Evolutionary conservation across 1,284 basidiomycete species (phyloP).

Genomic region (Leccinum discolor): DNA sequence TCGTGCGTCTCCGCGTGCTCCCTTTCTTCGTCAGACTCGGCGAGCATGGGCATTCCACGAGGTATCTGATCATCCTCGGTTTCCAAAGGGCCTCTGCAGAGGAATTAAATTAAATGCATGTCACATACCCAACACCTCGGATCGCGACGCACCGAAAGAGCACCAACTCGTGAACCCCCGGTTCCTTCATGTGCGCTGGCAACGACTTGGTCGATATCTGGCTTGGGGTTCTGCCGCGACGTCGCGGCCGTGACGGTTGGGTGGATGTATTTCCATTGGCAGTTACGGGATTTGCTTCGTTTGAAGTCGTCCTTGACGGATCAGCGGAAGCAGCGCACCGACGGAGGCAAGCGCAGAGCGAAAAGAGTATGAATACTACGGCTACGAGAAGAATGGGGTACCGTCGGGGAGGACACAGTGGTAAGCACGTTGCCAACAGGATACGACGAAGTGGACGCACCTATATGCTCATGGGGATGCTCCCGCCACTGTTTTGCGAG

Average conservation of each 20-base stretch:
- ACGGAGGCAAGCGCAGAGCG: constrained; percentile 23
- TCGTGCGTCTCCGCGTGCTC: constrained; percentile 13
- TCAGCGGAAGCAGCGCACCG: constrained; percentile 7
- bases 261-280: neutral
- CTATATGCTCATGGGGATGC: constrained; percentile 24
- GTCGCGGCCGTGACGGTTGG: constrained; percentile 29
- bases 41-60: constrained; percentile 34
- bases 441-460: constrained; percentile 10
- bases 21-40: constrained; percentile 29
- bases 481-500: neutral
- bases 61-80: constrained; percentile 28
- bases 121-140: neutral
- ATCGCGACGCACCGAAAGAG: constrained; percentile 54
- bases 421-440: neutral
- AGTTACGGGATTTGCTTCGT: neutral
- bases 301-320: neutral
- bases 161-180: constrained; percentile 76
- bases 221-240: constrained; percentile 54
- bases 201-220: constrained; percentile 75
- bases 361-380: constrained; percentile 23
- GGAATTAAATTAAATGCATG: neutral
- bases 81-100: constrained; percentile 39
- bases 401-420: neutral
- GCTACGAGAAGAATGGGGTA: constrained; percentile 26
- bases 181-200: constrained; percentile 77